Percentiles rank a stretch among this genome's conserved stretches.
These are phyloP conservation scores for Rubroboletus satanas DNA, from an alignment of 768 basidiomycete genomes.

Conservation along the genomic window DNA sequence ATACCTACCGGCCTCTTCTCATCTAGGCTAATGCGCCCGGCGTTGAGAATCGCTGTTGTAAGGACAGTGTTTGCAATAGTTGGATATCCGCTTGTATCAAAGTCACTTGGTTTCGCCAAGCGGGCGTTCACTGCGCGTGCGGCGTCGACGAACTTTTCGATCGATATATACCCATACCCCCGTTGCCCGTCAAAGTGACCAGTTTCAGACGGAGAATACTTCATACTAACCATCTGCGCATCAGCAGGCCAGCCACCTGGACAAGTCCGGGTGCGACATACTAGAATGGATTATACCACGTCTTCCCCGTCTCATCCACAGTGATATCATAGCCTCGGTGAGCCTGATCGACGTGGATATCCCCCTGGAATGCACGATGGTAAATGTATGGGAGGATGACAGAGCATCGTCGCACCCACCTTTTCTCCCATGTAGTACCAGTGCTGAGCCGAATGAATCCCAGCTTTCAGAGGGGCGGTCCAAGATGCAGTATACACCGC, in stretches of 20 bases:
- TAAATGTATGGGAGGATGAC: not conserved
- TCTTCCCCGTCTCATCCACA: slow-evolving; percentile 78
- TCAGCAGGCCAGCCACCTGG: slow-evolving; percentile 2
- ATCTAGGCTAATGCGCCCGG: slow-evolving; percentile 85
- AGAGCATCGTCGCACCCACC: slow-evolving; percentile 35
- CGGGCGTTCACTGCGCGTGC: slow-evolving; percentile 75
- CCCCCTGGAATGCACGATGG: slow-evolving; percentile 52
- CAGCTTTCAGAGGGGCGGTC: slow-evolving; percentile 87
- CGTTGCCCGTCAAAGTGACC: slow-evolving; percentile 94
- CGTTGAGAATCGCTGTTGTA: slow-evolving; percentile 85
- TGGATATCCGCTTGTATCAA: slow-evolving; percentile 76
- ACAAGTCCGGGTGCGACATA: slow-evolving; percentile 38
- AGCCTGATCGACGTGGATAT: slow-evolving; percentile 89
- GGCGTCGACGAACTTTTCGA: slow-evolving; percentile 89
- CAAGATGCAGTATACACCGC: slow-evolving; percentile 92
- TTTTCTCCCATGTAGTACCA: slow-evolving; percentile 97
- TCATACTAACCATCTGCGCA: slow-evolving; percentile 58
- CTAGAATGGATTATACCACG: slow-evolving; percentile 91
- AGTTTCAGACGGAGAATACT: slow-evolving; percentile 87
- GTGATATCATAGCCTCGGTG: slow-evolving; percentile 92
- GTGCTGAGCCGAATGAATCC: slow-evolving; percentile 87
- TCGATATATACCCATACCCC: slow-evolving; percentile 88
- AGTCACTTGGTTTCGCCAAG: slow-evolving; percentile 60
- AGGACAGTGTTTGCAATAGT: slow-evolving; percentile 87
- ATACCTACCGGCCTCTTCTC: slow-evolving; percentile 84